phyloP scores from a whole-genome alignment of 495 filamentous ascomycete species.

The Elaphomyces granulatus region DNA sequence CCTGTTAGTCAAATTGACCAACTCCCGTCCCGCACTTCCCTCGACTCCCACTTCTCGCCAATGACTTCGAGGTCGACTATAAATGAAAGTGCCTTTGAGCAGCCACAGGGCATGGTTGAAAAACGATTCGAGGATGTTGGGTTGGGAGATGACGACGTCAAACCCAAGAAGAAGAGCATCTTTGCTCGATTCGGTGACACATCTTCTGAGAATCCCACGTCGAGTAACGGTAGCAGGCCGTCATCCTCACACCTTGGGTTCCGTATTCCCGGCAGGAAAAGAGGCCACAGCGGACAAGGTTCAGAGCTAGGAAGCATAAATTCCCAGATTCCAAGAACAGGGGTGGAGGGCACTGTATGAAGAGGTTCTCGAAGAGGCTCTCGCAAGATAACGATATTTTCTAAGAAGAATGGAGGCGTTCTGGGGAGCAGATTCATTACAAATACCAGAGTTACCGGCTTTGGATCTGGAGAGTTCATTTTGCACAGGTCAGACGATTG shows the following conservation, averaged over 20 bases:
- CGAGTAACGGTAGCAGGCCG: slow-evolving; percentile 34
- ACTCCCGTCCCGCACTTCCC: slow-evolving; percentile 50
- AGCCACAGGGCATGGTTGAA: slow-evolving; percentile 48
- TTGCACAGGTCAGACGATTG: too few species aligned
- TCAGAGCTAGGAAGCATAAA: slow-evolving; percentile 52
- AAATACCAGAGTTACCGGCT: too few species aligned
- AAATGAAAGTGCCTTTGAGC: slow-evolving; percentile 33
- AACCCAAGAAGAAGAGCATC: slow-evolving; percentile 64
- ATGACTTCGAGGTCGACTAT: slow-evolving; percentile 36
- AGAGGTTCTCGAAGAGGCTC: background rate
- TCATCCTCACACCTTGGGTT: slow-evolving; percentile 40
- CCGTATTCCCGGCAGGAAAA: slow-evolving; percentile 55
- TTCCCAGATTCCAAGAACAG: slow-evolving; percentile 12
- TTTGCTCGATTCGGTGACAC: slow-evolving; percentile 75
- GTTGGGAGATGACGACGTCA: slow-evolving; percentile 56
- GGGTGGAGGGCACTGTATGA: slow-evolving; percentile 19
- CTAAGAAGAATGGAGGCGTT: background rate
- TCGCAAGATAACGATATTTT: too few species aligned
- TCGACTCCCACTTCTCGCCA: slow-evolving; percentile 56
- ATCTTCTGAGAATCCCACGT: slow-evolving; percentile 24
- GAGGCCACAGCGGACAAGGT: slow-evolving; percentile 57
- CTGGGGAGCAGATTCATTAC: too few species aligned
- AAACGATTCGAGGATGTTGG: slow-evolving; percentile 86
- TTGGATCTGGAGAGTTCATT: too few species aligned
- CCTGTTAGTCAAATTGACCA: slow-evolving; percentile 49